Conservation (phyloP, 768 basidiomycete genomes). For the Melanogaster broomeanus region DNA sequence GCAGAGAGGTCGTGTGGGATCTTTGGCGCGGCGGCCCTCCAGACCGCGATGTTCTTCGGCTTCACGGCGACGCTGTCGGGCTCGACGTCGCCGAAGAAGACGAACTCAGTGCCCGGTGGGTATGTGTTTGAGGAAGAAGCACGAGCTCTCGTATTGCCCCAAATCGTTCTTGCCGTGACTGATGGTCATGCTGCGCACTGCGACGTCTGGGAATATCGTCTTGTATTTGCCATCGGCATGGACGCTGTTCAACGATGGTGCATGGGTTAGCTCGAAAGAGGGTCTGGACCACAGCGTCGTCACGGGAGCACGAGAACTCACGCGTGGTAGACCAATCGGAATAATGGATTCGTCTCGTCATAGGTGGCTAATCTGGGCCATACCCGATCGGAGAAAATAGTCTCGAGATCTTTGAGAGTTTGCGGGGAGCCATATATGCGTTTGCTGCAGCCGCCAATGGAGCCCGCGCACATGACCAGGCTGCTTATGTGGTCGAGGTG, state of each 20-base stretch:
- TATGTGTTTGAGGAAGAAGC: conserved; percentile 82
- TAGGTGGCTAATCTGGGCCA: conserved; percentile 88
- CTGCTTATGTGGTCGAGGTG: conserved; percentile 91
- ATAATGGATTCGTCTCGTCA: conserved; percentile 59
- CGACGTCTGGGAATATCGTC: conserved; percentile 52
- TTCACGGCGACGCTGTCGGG: conserved; percentile 70
- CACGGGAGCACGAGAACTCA: conserved; percentile 39
- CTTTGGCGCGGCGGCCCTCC: conserved; percentile 79
- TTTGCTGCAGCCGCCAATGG: conserved; percentile 60
- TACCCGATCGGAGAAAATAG: conserved; percentile 72
- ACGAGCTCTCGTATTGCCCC: conserved; percentile 72
- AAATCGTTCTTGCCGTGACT: conserved; percentile 65
- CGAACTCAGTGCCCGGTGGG: conserved; percentile 63
- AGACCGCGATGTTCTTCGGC: conserved; percentile 69
- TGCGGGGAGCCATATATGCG: conserved; percentile 61
- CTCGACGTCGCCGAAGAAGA: conserved; percentile 96
- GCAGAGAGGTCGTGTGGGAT: conserved; percentile 67
- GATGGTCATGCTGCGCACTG: conserved; percentile 67
- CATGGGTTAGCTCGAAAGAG: conserved; percentile 10
- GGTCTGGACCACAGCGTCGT: neutral
- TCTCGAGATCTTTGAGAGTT: conserved; percentile 68
- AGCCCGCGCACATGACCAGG: conserved; percentile 82
- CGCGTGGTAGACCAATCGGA: conserved; percentile 65
- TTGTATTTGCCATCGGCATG: conserved; percentile 54
- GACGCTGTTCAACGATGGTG: conserved; percentile 41